Evolutionary conservation across 225 moss, liverwort and hornwort species (phyloP).

Genomic region (Pseudoscleropodium purum): DNA sequence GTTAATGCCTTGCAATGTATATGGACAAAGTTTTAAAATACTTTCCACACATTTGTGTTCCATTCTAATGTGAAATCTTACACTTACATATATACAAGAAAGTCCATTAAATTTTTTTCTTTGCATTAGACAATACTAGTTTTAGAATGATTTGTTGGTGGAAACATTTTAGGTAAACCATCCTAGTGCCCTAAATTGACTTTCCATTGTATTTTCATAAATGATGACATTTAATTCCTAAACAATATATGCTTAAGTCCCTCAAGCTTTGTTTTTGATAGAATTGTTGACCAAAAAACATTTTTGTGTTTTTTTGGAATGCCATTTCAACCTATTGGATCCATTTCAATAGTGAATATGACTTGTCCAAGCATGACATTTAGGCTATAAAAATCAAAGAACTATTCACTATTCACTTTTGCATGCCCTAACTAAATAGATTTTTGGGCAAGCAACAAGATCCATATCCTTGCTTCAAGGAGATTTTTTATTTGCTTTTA

Average conservation of each 20-base stretch:
- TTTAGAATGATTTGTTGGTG: neutral
- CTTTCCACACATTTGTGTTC: neutral
- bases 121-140: neutral
- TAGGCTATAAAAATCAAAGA: neutral
- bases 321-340: accelerated
- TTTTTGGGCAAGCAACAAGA: too few relatives aligned
- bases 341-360: accelerated
- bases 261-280: neutral
- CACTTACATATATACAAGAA: neutral
- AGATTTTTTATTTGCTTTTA: too few relatives aligned
- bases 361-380: neutral
- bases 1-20: neutral
- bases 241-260: neutral
- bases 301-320: neutral
- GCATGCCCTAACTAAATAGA: neutral
- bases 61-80: neutral
- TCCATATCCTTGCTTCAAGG: too few relatives aligned
- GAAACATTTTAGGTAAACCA: neutral
- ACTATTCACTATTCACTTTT: neutral
- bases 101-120: too few relatives aligned
- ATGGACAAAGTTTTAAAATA: accelerated
- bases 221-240: neutral
- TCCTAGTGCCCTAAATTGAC: accelerated
- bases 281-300: neutral
- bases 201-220: neutral